These are phyloP conservation scores for Puccinellia tenuiflora DNA, from an alignment of 176 grass and related monocot species.

Conservation along the genomic window DNA sequence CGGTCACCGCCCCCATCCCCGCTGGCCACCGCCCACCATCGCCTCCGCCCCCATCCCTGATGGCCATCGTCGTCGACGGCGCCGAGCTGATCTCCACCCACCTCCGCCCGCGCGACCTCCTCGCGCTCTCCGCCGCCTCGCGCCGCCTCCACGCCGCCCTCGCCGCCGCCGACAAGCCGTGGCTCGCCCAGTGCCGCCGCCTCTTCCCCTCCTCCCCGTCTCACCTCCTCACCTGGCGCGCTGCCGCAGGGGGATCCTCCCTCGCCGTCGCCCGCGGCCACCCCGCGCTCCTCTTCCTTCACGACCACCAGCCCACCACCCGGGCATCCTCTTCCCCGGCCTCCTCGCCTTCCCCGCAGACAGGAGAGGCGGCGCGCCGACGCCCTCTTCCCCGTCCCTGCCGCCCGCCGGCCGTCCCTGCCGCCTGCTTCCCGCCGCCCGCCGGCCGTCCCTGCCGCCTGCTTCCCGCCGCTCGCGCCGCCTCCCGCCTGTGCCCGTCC, in stretches of 20 bases:
- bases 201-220: conserved; percentile 19
- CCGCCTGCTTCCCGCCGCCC: no score
- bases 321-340: conserved; percentile 46
- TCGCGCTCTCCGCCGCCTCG: conserved; percentile 48
- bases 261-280: conserved; percentile 34
- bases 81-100: conserved; percentile 46
- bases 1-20: no score
- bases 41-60: no score
- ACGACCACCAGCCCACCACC: conserved; percentile 45
- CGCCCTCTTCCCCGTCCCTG: no score
- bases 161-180: conserved; percentile 41
- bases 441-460: no score
- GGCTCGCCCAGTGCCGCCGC: conserved; percentile 64
- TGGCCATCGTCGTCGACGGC: conserved; percentile 34
- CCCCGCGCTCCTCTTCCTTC: conserved; percentile 67
- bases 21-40: no score
- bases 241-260: conserved; percentile 22
- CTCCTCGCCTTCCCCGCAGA: no score
- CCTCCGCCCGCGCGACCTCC: conserved; percentile 53
- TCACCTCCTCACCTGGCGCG: conserved; percentile 32
- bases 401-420: no score
- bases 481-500: no score
- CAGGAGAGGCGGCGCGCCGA: no score
- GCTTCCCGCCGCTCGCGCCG: no score
- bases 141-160: conserved; percentile 47